These are phyloP conservation scores for Letharia lupina DNA, from an alignment of 495 filamentous ascomycete species.

Conservation along the genomic window DNA sequence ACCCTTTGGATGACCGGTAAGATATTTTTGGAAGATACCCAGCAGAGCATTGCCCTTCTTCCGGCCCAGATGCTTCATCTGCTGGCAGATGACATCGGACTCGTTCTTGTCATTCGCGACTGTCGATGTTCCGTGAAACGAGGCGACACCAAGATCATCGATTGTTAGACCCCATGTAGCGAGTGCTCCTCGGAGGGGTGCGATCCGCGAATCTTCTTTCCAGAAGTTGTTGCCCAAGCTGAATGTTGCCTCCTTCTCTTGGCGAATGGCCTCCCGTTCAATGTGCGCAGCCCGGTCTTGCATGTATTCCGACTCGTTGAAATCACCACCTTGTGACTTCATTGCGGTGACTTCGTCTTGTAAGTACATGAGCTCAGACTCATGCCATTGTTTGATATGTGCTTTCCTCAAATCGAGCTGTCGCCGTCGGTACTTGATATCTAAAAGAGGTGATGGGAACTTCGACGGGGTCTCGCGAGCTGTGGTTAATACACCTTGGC, in stretches of 20 bases:
- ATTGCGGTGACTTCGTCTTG: conserved; percentile 87
- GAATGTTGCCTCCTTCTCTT: conserved; percentile 83
- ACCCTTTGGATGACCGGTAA: conserved; percentile 98
- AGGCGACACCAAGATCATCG: conserved; percentile 88
- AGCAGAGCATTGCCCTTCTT: conserved; percentile 92
- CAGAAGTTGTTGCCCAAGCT: conserved; percentile 97
- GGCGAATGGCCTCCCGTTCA: conserved; percentile 76
- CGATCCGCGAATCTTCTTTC: conserved; percentile 88
- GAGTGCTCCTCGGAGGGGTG: conserved; percentile 86
- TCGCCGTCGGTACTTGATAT: conserved; percentile 92
- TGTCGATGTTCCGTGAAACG: conserved; percentile 98
- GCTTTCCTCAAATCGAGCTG: conserved; percentile 87
- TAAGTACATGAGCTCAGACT: conserved; percentile 85
- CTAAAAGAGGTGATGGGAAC: conserved; percentile 88
- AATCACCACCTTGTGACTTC: conserved; percentile 62
- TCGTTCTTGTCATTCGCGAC: conserved; percentile 99
- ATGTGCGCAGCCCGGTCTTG: conserved; percentile 79
- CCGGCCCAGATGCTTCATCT: conserved; percentile 88
- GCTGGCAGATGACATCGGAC: conserved; percentile 93
- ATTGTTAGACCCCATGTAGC: conserved; percentile 98
- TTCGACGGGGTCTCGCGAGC: conserved; percentile 84
- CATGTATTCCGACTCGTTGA: conserved; percentile 77
- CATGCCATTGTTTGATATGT: conserved; percentile 92
- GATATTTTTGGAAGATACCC: conserved; percentile 99
- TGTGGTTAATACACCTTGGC: conserved; percentile 95